Evolutionary conservation across 805 yeast genomes (phyloP).

Genomic region (Nakazawaea pomicola): DNA sequence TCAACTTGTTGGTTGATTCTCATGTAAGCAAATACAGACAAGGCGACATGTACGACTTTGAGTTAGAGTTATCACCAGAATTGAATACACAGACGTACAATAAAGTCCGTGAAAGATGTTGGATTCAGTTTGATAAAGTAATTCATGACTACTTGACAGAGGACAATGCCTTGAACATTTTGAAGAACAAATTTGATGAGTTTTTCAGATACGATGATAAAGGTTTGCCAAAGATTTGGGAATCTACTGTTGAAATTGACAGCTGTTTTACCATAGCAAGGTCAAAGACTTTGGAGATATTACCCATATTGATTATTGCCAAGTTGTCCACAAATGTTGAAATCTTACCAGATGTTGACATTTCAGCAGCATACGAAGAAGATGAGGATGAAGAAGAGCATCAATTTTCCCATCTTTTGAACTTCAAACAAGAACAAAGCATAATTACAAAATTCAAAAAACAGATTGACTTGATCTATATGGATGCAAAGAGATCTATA

Average conservation of each 20-base stretch:
- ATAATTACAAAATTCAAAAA: conserved; percentile 59
- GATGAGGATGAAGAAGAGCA: conserved; percentile 37
- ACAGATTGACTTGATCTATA: conserved; percentile 70
- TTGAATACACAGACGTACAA: conserved; percentile 35
- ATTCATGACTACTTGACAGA: conserved; percentile 59
- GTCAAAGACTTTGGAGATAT: conserved; percentile 44
- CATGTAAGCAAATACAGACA: conserved; percentile 26
- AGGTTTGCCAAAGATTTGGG: conserved; percentile 82
- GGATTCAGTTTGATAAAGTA: conserved; percentile 58
- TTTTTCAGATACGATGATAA: conserved; percentile 76
- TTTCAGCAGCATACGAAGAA: conserved; percentile 29
- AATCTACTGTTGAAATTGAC: conserved; percentile 68
- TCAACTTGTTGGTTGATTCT: conserved; percentile 30
- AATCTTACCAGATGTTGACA: conserved; percentile 53
- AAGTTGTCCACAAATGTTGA: conserved; percentile 46
- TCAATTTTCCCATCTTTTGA: conserved; percentile 53
- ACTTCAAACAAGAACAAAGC: conserved; percentile 50
- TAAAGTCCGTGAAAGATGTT: conserved; percentile 49
- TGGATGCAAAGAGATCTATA: conserved; percentile 87
- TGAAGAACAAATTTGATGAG: conserved; percentile 81
- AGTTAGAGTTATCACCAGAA: conserved; percentile 49
- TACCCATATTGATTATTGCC: conserved; percentile 60
- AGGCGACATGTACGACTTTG: conserved; percentile 48
- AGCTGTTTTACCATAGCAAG: conserved; percentile 56
- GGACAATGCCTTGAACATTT: conserved; percentile 57